A percentile compares a stretch with the other conserved stretches of the same genome.
Evolutionary conservation across 805 yeast species (phyloP).

Genomic region (Komagataella phaffii): DNA sequence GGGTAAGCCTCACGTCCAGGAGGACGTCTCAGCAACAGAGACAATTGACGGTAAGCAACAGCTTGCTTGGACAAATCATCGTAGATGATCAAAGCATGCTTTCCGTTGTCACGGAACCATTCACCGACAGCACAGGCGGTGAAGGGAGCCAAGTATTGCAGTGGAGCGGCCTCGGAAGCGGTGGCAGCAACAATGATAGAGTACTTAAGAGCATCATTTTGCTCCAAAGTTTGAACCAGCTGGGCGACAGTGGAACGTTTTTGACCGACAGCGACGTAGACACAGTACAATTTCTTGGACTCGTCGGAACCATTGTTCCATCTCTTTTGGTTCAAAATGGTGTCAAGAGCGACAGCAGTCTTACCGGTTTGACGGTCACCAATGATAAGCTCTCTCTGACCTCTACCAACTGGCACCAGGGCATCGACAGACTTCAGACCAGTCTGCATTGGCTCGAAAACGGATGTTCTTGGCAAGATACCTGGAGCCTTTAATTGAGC

Average conservation of each 20-base stretch:
- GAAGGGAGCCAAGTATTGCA: conserved; percentile 99
- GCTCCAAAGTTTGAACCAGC: conserved; percentile 97
- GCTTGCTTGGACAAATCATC: conserved; percentile 99
- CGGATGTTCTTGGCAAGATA: conserved; percentile 98
- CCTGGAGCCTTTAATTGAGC: conserved; percentile 99
- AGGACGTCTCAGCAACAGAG: conserved; percentile 93
- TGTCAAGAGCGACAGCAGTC: conserved; percentile 97
- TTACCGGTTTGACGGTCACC: conserved; percentile 99
- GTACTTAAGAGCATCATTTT: conserved; percentile 95
- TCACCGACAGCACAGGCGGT: conserved; percentile 99
- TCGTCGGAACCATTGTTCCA: conserved; percentile 95
- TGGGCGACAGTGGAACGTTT: conserved; percentile 99
- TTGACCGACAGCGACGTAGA: conserved; percentile 99
- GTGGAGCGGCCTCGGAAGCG: conserved; percentile 99
- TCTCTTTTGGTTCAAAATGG: conserved; percentile 98
- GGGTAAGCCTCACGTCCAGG: conserved; percentile 97
- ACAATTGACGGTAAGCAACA: conserved; percentile 99
- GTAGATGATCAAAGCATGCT: conserved; percentile 91
- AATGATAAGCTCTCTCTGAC: conserved; percentile 99
- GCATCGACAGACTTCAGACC: conserved; percentile 99
- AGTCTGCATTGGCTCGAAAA: conserved; percentile 98
- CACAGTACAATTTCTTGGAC: conserved; percentile 97
- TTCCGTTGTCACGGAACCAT: conserved; percentile 99
- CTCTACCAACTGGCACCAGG: conserved; percentile 99
- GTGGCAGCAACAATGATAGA: conserved; percentile 98